These are phyloP conservation scores for Wickerhamomyces bovis DNA, from an alignment of 805 yeast species.

Conservation along the genomic window DNA sequence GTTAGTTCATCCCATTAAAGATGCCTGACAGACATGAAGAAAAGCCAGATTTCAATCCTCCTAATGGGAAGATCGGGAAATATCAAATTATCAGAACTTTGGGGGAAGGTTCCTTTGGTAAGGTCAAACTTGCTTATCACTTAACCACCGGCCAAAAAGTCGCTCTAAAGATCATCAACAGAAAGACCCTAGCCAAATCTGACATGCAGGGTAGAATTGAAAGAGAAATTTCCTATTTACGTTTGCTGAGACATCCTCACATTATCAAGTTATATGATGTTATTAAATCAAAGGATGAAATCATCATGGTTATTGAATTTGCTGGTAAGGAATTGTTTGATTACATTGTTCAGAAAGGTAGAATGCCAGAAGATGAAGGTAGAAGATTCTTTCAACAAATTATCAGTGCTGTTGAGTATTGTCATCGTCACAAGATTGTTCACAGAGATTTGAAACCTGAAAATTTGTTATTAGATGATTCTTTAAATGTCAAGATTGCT, in stretches of 20 bases:
- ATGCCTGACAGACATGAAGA: slow-evolving; percentile 22
- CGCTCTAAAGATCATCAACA: slow-evolving; percentile 87
- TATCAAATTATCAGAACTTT: slow-evolving; percentile 88
- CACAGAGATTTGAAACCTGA: slow-evolving; percentile 97
- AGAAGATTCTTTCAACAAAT: slow-evolving; percentile 93
- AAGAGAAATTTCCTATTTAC: slow-evolving; percentile 84
- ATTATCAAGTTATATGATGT: slow-evolving; percentile 94
- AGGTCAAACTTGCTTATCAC: slow-evolving; percentile 88
- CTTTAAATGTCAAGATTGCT: slow-evolving; percentile 88
- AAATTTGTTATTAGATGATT: slow-evolving; percentile 81
- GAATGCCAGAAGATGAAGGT: slow-evolving; percentile 88
- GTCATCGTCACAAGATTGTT: slow-evolving; percentile 93
- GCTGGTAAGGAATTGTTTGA: slow-evolving; percentile 97
- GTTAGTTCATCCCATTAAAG: neutral
- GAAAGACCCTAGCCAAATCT: slow-evolving; percentile 85
- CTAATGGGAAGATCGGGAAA: slow-evolving; percentile 66
- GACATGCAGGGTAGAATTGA: slow-evolving; percentile 98
- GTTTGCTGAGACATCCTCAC: slow-evolving; percentile 90
- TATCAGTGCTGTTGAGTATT: slow-evolving; percentile 92
- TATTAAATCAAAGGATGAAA: slow-evolving; percentile 90
- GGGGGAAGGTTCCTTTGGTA: slow-evolving; percentile 97
- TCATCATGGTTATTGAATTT: slow-evolving; percentile 93
- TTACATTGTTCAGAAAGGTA: slow-evolving; percentile 89
- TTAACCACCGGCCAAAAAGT: slow-evolving; percentile 87
- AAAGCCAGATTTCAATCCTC: slow-evolving; percentile 21